Evolutionary conservation across 1,284 basidiomycete species (phyloP).

Genomic region (Tylopilus sp.): DNA sequence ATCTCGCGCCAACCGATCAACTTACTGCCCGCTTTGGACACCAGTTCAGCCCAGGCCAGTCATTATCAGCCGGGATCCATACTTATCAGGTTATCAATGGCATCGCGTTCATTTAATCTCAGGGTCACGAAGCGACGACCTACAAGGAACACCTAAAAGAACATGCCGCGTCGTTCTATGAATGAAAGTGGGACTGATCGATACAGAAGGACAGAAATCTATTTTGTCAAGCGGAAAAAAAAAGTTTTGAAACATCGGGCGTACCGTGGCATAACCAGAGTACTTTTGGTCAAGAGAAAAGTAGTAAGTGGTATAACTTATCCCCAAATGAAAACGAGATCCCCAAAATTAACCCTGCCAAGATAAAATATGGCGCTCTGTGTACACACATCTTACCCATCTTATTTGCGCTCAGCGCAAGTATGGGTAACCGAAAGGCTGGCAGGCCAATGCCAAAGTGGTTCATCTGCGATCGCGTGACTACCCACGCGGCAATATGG

Average conservation of each 20-base stretch:
- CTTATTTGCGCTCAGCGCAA: slow-evolving; percentile 24
- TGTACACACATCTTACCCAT: slow-evolving; percentile 9
- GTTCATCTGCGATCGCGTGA: slow-evolving; percentile 32
- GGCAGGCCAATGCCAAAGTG: background rate
- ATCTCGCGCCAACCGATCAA: slow-evolving; percentile 23
- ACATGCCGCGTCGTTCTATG: slow-evolving; percentile 6
- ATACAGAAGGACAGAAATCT: slow-evolving; percentile 14
- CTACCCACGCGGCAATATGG: slow-evolving; percentile 15
- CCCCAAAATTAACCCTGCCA: slow-evolving; percentile 5
- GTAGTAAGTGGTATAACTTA: slow-evolving; percentile 31
- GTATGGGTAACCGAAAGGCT: slow-evolving; percentile 9
- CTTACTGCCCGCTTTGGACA: background rate
- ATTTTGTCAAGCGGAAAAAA: background rate
- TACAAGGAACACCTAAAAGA: slow-evolving; percentile 2
- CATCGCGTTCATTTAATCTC: slow-evolving; percentile 13
- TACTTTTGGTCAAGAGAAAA: slow-evolving; percentile 23
- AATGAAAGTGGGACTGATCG: slow-evolving; percentile 12
- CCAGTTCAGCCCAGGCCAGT: background rate
- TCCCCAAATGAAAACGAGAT: slow-evolving; percentile 12
- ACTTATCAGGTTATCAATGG: slow-evolving; percentile 7
- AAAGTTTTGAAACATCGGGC: background rate
- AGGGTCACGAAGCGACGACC: slow-evolving; percentile 8
- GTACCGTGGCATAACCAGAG: slow-evolving; percentile 7
- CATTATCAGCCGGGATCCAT: slow-evolving; percentile 7
- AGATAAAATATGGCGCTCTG: slow-evolving; percentile 20